Evolutionary conservation across 345 rosid genomes (phyloP).

Genomic region (Turritis glabra): DNA sequence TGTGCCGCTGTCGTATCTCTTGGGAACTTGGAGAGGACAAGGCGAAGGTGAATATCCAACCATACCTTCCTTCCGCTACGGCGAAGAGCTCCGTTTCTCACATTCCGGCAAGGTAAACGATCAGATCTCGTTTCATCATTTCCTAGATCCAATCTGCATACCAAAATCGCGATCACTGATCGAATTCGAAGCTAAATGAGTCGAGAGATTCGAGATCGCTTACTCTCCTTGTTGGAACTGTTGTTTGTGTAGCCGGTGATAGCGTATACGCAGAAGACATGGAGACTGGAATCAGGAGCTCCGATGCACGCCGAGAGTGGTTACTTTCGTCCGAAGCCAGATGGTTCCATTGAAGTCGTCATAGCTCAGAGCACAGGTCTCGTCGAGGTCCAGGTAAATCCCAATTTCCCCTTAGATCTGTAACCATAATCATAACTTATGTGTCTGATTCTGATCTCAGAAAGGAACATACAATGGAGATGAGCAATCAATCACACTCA

Average conservation of each 20-base stretch:
- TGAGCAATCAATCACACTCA: conserved; percentile 53
- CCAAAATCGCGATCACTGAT: not conserved
- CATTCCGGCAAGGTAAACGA: conserved; percentile 53
- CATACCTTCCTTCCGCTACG: conserved; percentile 59
- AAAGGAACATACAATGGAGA: conserved; percentile 52
- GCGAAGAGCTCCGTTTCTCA: conserved; percentile 67
- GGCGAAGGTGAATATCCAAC: conserved; percentile 73
- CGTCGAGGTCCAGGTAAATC: conserved; percentile 62
- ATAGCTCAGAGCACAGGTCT: conserved; percentile 82
- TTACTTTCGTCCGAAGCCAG: conserved; percentile 68
- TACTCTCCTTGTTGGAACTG: not conserved
- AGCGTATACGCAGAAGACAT: conserved; percentile 65
- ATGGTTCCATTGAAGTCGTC: conserved; percentile 67
- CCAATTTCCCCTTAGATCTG: not conserved
- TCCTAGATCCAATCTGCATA: not conserved
- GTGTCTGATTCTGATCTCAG: conserved; percentile 28
- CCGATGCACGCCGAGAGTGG: conserved; percentile 89
- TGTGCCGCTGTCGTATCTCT: conserved; percentile 54
- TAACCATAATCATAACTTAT: not conserved
- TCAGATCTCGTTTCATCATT: not conserved
- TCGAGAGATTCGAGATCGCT: not conserved
- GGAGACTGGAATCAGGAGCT: conserved; percentile 59
- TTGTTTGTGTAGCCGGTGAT: conserved; percentile 55
- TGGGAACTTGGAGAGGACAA: conserved; percentile 81
- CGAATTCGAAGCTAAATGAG: not conserved